Conservation (phyloP, 192 early-diverging fungal genomes). For the Coemansia sp. region DNA sequence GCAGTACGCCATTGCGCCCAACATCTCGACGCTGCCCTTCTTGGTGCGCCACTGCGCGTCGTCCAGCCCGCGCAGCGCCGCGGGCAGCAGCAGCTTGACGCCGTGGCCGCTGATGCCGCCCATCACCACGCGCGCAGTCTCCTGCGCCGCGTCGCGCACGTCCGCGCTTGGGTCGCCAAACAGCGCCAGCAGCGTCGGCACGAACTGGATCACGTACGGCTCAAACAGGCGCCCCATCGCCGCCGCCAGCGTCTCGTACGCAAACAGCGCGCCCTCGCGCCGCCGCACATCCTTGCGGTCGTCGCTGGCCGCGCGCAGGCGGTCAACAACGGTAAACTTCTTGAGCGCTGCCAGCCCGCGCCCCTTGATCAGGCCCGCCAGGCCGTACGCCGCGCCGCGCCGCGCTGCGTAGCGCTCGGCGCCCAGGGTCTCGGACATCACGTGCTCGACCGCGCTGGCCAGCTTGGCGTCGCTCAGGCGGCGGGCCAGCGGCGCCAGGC, state of each 20-base stretch:
- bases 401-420: conserved; percentile 80
- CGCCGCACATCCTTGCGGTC: conserved; percentile 74
- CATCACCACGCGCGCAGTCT: conserved; percentile 93
- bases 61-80: conserved; percentile 80
- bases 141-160: conserved; percentile 89
- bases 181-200: conserved; percentile 82
- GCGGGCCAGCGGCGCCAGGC: conserved; percentile 89
- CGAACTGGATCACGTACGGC: conserved; percentile 92
- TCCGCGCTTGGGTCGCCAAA: conserved; percentile 81
- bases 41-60: conserved; percentile 97
- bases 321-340: conserved; percentile 75
- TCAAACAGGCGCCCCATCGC: conserved; percentile 92
- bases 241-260: conserved; percentile 84
- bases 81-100: conserved; percentile 94
- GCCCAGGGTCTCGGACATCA: conserved; percentile 70
- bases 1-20: conserved; percentile 93
- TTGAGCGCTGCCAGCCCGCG: conserved; percentile 85
- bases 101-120: conserved; percentile 90
- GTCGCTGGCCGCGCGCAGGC: conserved; percentile 60
- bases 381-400: conserved; percentile 92
- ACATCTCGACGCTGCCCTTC: conserved; percentile 90
- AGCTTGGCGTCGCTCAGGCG: conserved; percentile 60
- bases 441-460: conserved; percentile 56
- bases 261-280: conserved; percentile 93
- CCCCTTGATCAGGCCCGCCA: conserved; percentile 93